Evolutionary conservation across 768 basidiomycete genomes (phyloP).

Genomic region (Termitomyces sp.): DNA sequence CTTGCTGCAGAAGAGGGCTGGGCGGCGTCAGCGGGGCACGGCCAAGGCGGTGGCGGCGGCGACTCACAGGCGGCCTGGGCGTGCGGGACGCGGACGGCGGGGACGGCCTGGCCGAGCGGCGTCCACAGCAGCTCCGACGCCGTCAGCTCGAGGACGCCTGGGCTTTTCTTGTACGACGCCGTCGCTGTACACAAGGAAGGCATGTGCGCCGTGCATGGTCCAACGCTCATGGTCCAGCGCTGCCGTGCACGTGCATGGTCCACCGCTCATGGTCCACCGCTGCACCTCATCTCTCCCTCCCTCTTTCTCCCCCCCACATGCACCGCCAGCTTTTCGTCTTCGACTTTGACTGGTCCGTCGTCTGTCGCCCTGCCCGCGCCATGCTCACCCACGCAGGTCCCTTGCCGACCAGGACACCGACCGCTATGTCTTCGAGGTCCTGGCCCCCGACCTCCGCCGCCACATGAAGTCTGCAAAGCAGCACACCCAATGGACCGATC

Average conservation of each 20-base stretch:
- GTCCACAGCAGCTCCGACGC: slow-evolving; percentile 74
- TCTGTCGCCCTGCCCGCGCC: neutral
- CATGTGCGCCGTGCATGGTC: too few relatives aligned
- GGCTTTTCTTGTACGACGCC: slow-evolving; percentile 80
- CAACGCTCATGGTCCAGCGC: too few relatives aligned
- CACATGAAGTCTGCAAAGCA: slow-evolving; percentile 66
- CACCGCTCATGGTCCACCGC: too few relatives aligned
- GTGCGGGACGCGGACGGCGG: slow-evolving; percentile 59
- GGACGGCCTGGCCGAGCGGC: slow-evolving; percentile 59
- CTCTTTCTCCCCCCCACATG: slow-evolving; percentile 6
- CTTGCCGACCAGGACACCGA: slow-evolving; percentile 96
- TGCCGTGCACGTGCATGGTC: too few relatives aligned
- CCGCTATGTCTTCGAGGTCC: slow-evolving; percentile 86
- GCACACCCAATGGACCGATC: slow-evolving; percentile 85
- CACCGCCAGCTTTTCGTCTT: slow-evolving; percentile 78
- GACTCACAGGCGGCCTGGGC: slow-evolving; percentile 57
- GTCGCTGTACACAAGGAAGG: slow-evolving; percentile 49
- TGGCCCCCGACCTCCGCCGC: slow-evolving; percentile 78
- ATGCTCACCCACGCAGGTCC: slow-evolving; percentile 29
- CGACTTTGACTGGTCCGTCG: slow-evolving; percentile 89
- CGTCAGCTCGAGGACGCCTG: slow-evolving; percentile 72
- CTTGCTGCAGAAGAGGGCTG: slow-evolving; percentile 84
- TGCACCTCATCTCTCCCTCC: too few relatives aligned
- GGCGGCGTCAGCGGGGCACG: slow-evolving; percentile 6
- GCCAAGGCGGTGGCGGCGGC: neutral